Conservation (phyloP, 2,329 filamentous ascomycete species). For the Lachnellula occidentalis region DNA sequence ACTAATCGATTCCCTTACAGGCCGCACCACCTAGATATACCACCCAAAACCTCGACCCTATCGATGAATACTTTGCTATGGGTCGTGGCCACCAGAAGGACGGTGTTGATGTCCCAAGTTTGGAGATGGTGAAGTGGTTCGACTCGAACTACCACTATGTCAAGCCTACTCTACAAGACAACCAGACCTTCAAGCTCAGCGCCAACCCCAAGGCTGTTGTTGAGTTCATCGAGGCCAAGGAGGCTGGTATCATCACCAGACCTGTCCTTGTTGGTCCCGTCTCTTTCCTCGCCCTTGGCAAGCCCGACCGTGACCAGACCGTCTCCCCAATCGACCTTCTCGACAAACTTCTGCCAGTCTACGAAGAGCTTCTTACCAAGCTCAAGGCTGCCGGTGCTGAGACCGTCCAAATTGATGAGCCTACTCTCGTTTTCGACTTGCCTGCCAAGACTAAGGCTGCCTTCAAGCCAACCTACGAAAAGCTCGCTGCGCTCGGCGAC, state of each 20-base stretch:
- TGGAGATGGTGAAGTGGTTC: conserved; percentile 99
- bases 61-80: conserved; percentile 99
- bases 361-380: conserved; percentile 85
- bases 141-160: conserved; percentile 99
- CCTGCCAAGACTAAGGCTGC: conserved; percentile 85
- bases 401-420: conserved; percentile 97
- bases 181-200: conserved; percentile 89
- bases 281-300: conserved; percentile 94
- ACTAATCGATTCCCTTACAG: conserved; percentile 37
- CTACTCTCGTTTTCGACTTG: conserved; percentile 91
- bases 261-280: conserved; percentile 94
- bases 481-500: conserved; percentile 68
- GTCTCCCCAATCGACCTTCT: conserved; percentile 93
- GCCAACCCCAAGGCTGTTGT: conserved; percentile 85
- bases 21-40: conserved; percentile 91
- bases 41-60: conserved; percentile 75
- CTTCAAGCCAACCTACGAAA: conserved; percentile 97
- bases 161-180: conserved; percentile 96
- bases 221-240: conserved; percentile 97
- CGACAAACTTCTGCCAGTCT: conserved; percentile 88
- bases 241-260: conserved; percentile 85
- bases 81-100: conserved; percentile 97
- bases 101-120: conserved; percentile 82
- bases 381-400: conserved; percentile 96
- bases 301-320: conserved; percentile 92